phyloP scores from a whole-genome alignment of 2,329 filamentous ascomycete species.

The Fusarium sororula region DNA sequence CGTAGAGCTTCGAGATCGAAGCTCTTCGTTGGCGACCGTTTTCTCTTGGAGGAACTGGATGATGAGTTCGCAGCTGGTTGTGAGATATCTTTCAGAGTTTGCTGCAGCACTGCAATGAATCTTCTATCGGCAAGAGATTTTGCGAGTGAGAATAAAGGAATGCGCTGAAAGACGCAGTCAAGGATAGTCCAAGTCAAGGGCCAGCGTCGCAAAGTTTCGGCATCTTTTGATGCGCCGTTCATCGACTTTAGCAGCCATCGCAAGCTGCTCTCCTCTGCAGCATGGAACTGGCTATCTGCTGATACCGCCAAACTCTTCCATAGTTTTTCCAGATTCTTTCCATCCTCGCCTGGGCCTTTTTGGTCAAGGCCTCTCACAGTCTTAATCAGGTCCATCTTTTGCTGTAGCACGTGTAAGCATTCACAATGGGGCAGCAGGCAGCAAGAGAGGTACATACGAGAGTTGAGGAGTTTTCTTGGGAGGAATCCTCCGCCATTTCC shows the following conservation, averaged over 20 bases:
- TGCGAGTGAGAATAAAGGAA: slow-evolving; percentile 75
- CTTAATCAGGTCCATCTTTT: slow-evolving; percentile 56
- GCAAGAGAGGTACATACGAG: slow-evolving; percentile 24
- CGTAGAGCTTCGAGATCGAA: slow-evolving; percentile 55
- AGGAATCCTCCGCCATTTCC: slow-evolving; percentile 26
- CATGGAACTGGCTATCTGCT: slow-evolving; percentile 56
- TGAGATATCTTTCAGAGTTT: slow-evolving; percentile 69
- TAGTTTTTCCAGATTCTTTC: slow-evolving; percentile 59
- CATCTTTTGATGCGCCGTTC: slow-evolving; percentile 56
- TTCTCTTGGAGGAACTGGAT: slow-evolving; percentile 54
- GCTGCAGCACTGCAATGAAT: slow-evolving; percentile 73
- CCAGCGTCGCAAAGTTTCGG: slow-evolving; percentile 64
- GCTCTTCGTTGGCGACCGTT: slow-evolving; percentile 50
- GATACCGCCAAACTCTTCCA: slow-evolving; percentile 59
- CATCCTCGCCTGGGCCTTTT: slow-evolving; percentile 53
- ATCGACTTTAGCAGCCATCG: slow-evolving; percentile 72
- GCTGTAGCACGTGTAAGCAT: slow-evolving; percentile 41
- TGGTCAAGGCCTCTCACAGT: slow-evolving; percentile 66
- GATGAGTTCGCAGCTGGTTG: slow-evolving; percentile 42
- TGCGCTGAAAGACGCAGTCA: slow-evolving; percentile 66
- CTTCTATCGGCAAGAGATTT: slow-evolving; percentile 75
- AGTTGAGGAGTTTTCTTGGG: neutral
- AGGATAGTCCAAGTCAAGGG: slow-evolving; percentile 70
- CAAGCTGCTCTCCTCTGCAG: slow-evolving; percentile 66
- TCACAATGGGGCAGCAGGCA: neutral